phyloP scores from a whole-genome alignment of 176 grass and related monocot genomes.

The Carex pumila region DNA sequence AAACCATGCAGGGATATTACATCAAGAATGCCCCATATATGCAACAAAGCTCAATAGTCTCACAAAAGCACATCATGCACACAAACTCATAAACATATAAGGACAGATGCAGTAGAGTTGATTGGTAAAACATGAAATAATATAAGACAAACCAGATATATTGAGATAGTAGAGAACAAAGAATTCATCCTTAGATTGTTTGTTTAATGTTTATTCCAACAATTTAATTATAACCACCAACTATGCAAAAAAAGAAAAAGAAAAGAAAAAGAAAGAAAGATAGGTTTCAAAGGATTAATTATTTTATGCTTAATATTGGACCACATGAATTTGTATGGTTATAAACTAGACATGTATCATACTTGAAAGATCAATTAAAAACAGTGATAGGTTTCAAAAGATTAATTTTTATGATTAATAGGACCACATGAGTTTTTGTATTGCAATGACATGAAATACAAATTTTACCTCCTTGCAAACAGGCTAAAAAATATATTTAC shows the following conservation, averaged over 20 bases:
- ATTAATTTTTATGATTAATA: too few relatives aligned
- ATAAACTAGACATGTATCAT: background rate
- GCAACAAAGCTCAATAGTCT: background rate
- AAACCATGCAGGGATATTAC: background rate
- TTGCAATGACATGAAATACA: background rate
- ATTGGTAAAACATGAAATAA: background rate
- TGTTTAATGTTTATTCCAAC: background rate
- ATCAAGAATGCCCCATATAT: background rate
- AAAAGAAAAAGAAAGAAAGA: too few relatives aligned
- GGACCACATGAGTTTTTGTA: background rate
- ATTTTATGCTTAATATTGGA: background rate
- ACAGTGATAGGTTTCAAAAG: too few relatives aligned
- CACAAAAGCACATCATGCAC: background rate
- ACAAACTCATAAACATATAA: background rate
- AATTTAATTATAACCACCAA: background rate
- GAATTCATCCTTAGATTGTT: background rate
- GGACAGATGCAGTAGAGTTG: background rate
- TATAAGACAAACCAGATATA: background rate
- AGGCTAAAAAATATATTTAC: background rate
- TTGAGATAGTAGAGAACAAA: background rate
- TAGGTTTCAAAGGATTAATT: background rate
- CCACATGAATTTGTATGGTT: background rate
- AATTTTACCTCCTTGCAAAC: background rate
- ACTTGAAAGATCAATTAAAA: background rate
- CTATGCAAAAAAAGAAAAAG: background rate